Evolutionary conservation across 2,329 filamentous ascomycete species (phyloP), one percentile per base, ranked within the genome.

Genomic region (Neofusicoccum umdonicola): DNA sequence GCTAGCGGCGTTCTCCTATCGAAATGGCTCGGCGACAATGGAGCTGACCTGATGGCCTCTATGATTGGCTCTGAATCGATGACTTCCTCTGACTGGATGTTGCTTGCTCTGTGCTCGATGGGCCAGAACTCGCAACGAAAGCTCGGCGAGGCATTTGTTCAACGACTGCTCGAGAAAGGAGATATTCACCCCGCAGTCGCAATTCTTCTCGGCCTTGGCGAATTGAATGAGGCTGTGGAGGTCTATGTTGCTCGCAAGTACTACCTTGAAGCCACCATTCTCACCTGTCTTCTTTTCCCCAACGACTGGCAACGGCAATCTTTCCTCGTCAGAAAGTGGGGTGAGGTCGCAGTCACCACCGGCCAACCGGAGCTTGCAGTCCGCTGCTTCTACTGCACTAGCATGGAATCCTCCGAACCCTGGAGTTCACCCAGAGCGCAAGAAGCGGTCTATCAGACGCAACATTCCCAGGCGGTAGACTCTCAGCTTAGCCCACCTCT

Each of bases 11-110:
- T 98, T 60, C 84, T 98, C 44, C 84, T 99, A 4, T 85, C 92
- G 1, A 96, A 96, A 77, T 99, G 95, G 95, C 85, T 99, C 0
- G 93, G 93, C 13, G 91, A 97, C 67, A 87, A 92, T 42, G 88
- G 92, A 66, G 85, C 89, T 0, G 92, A 97, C 71, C 85, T 92
- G 45, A 91, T 97, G 85, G 85, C 88, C 11, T 87, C 91, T 2
- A 91, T 89, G 81, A 80, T 88, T 42, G 81, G 87, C 48, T 90
- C 92, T 0, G 88, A 94, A 69, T 90, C 91, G n/a, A 93, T 95
- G 85, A 94, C 92, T 9, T 92, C 91, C 2, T 91, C 92, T 0
- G 95, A 98, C 77, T 99, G 95, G 95, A 97, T 99, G 92, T 80
- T 98, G 65, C 81, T 99, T 41, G 94, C 95, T 11, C 79, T 99